A percentile compares a stretch with the other conserved stretches of the same genome.
Evolutionary conservation across 495 filamentous ascomycete species (phyloP).

Genomic region (Podospora bellae-mahoneyi): DNA sequence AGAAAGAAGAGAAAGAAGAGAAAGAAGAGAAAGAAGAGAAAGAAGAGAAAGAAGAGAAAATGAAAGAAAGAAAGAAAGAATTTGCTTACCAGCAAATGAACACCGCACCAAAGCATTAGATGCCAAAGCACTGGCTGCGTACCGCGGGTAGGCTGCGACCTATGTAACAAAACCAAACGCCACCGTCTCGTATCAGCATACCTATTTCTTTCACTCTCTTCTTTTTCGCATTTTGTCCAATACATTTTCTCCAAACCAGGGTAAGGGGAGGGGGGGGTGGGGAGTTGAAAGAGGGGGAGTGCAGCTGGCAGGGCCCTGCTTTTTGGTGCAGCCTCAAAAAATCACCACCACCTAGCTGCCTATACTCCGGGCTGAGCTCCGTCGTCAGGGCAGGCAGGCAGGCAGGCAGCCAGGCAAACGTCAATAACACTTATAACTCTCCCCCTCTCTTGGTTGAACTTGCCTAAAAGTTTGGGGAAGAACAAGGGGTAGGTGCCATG

Average conservation of each 20-base stretch:
- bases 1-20: constrained; percentile 9
- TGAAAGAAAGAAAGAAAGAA: constrained; percentile 10
- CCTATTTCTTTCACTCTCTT: neutral
- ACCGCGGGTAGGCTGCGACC: constrained; percentile 89
- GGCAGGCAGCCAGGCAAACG: neutral
- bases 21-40: constrained; percentile 11
- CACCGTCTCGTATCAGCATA: constrained; percentile 27
- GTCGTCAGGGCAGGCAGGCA: neutral
- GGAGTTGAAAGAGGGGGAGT: neutral
- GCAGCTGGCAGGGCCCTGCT: neutral
- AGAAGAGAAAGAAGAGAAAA: neutral
- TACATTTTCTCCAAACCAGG: constrained; percentile 13
- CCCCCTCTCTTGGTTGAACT: neutral
- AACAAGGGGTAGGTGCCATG: neutral
- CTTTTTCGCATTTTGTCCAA: constrained; percentile 26
- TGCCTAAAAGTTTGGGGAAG: neutral
- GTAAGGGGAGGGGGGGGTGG: neutral
- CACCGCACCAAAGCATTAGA: constrained; percentile 84
- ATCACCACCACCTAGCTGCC: too few species aligned
- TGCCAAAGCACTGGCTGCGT: constrained; percentile 82
- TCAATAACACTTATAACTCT: neutral
- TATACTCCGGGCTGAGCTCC: too few species aligned
- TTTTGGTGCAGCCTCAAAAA: neutral
- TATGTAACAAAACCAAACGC: constrained; percentile 13
- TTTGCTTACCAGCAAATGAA: constrained; percentile 74